A percentile compares a stretch with the other conserved stretches of the same genome.
Conservation (phyloP, 768 basidiomycete genomes). For the Lactifluus volemus region DNA sequence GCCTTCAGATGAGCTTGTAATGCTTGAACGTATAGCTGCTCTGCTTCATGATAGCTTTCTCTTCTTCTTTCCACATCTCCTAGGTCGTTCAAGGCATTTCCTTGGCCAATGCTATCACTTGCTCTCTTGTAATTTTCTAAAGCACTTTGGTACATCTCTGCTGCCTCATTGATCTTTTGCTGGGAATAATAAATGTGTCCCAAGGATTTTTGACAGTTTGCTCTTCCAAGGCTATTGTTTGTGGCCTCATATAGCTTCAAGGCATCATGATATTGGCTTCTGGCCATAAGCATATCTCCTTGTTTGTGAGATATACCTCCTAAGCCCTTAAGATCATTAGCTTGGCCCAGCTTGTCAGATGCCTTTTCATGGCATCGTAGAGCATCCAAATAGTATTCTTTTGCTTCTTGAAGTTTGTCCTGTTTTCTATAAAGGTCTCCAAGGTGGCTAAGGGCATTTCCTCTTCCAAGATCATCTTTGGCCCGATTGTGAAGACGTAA, state of each 20-base stretch:
- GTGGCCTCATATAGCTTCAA: not conserved
- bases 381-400: not conserved
- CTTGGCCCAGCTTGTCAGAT: constrained; percentile 12
- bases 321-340: constrained; percentile 17
- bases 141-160: constrained; percentile 5
- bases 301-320: constrained; percentile 6
- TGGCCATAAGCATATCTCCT: not conserved
- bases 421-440: constrained; percentile 12
- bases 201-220: constrained; percentile 8
- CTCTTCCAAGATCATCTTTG: constrained; percentile 12
- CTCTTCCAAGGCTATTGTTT: constrained; percentile 7
- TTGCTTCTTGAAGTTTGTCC: constrained; percentile 5
- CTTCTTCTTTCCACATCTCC: constrained; percentile 11
- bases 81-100: constrained; percentile 3
- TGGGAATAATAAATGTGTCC: constrained; percentile 1
- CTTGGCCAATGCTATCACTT: constrained; percentile 9
- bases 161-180: not conserved
- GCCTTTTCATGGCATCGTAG: constrained; percentile 3
- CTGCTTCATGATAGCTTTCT: not conserved
- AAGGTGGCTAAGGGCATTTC: constrained; percentile 9
- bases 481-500: constrained; percentile 1
- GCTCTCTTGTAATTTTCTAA: constrained; percentile 1
- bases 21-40: constrained; percentile 1
- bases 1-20: constrained; percentile 4
- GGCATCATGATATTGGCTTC: not conserved